Evolutionary conservation across 306 rosid genomes (phyloP).

Genomic region (Coriaria nepalensis): DNA sequence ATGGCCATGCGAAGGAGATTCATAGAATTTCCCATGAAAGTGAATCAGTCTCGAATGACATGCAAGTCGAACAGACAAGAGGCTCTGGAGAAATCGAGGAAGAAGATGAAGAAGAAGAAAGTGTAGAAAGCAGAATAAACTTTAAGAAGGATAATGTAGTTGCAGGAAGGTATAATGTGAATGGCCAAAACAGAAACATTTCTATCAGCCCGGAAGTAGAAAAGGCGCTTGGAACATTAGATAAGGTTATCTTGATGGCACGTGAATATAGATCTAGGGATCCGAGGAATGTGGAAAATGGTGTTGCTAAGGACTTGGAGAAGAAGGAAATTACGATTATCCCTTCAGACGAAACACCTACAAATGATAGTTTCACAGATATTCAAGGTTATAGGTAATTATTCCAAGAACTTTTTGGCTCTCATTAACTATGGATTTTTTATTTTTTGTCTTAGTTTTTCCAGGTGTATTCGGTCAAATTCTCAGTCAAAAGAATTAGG

Average conservation of each 20-base stretch:
- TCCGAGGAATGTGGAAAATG: constrained; percentile 21
- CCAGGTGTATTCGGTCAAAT: constrained; percentile 41
- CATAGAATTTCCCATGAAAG: constrained; percentile 14
- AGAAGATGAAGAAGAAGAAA: constrained; percentile 15
- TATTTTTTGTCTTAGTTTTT: constrained; percentile 9
- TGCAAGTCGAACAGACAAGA: constrained; percentile 11
- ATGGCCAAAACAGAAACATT: constrained; percentile 26
- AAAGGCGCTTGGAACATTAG: constrained; percentile 65
- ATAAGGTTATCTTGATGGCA: constrained; percentile 45
- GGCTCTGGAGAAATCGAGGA: constrained; percentile 54
- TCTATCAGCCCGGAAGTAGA: constrained; percentile 51
- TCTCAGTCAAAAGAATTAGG: constrained; percentile 37
- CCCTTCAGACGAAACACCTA: too few relatives aligned
- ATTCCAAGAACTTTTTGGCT: too few relatives aligned
- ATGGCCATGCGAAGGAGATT: constrained; percentile 17
- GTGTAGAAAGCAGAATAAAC: too few relatives aligned
- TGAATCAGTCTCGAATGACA: constrained; percentile 11
- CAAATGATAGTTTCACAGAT: too few relatives aligned
- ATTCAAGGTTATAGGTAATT: too few relatives aligned
- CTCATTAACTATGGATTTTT: too few relatives aligned
- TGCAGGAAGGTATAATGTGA: constrained; percentile 12
- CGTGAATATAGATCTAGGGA: constrained; percentile 29
- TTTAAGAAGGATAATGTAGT: too few relatives aligned
- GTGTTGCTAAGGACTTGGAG: constrained; percentile 21
- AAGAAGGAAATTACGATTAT: too few relatives aligned